phyloP scores from a whole-genome alignment of 805 yeast species.

The Metschnikowia santaceciliae region DNA sequence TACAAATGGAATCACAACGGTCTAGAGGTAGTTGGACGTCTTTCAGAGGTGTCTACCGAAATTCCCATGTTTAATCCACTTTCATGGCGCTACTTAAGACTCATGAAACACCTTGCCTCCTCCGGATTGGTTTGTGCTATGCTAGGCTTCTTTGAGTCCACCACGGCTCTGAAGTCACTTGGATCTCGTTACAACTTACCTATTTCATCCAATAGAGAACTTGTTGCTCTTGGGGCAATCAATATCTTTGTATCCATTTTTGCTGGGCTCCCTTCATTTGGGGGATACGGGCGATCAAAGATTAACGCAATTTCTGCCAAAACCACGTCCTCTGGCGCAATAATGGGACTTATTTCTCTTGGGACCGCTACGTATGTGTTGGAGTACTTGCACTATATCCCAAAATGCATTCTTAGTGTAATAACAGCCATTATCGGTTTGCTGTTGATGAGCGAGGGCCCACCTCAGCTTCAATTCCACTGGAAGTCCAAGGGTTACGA shows the following conservation, averaged over 20 bases:
- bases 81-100: slow-evolving; percentile 41
- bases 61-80: slow-evolving; percentile 56
- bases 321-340: slow-evolving; percentile 78
- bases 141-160: slow-evolving; percentile 87
- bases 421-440: slow-evolving; percentile 72
- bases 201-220: slow-evolving; percentile 81
- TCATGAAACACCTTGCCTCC: slow-evolving; percentile 57
- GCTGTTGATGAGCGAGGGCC: slow-evolving; percentile 59
- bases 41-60: slow-evolving; percentile 43
- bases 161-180: slow-evolving; percentile 86
- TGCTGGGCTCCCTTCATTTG: slow-evolving; percentile 82
- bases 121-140: slow-evolving; percentile 73
- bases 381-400: slow-evolving; percentile 65
- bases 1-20: slow-evolving; percentile 52
- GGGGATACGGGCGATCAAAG: slow-evolving; percentile 93
- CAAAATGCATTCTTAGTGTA: slow-evolving; percentile 74
- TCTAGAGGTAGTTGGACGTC: slow-evolving; percentile 66
- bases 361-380: slow-evolving; percentile 59
- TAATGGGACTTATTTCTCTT: slow-evolving; percentile 75
- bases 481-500: slow-evolving; percentile 68
- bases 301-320: slow-evolving; percentile 81
- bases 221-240: slow-evolving; percentile 81
- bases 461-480: slow-evolving; percentile 64
- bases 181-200: slow-evolving; percentile 70
- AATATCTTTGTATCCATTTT: slow-evolving; percentile 65